Base-by-base conservation (phyloP, 768 basidiomycete species). In the Tremella mesenterica region DNA sequence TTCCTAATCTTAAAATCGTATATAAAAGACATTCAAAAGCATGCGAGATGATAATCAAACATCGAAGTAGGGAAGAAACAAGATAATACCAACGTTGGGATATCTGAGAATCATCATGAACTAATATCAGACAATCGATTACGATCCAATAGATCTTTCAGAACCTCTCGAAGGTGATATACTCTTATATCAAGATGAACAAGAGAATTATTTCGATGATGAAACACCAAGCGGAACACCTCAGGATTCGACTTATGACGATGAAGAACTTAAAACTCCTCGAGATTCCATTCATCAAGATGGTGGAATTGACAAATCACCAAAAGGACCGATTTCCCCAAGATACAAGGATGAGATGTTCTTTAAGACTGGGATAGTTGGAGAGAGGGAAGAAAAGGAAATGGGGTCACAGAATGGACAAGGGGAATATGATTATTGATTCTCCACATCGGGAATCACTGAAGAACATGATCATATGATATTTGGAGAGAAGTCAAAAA, bases 121-220 rank as follows among this genome's bases (percentile, higher is more conserved):
- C 43, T 3, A 16, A n/a, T 16, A 39, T n/a, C 38, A 73, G 71
- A 71, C 67, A 9, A 60, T 73, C 6, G 54, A 60, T 23, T 73
- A 73, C 48, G 55, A 54, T 27, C 27, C 31, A 2, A 64, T 73
- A 30, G 71, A 73, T 39, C 71, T 70, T 44, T 52, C 48, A 23
- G 69, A 70, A 38, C 67, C 69, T 7, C 44, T 55, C n/a, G 48
- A 41, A 3, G 58, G 58, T 8, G 67, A 69, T 55, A 59, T 59
- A 4, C 60, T 69, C 10, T 57, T 56, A 4, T 30, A 43, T 2
- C 52, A 61, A 31, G 71, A 73, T 39, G 53, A 46, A 16, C 61
- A 69, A 50, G 71, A 73, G 38, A 50, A 54, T 9, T 73, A 71
- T 44, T 73, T 73, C 46, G 69, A 69, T 33, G 61, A 67, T 20